Percentiles rank a stretch among this genome's conserved stretches.
Evolutionary conservation across 1,284 basidiomycete genomes (phyloP).

Genomic region (Phlebopus sp.): DNA sequence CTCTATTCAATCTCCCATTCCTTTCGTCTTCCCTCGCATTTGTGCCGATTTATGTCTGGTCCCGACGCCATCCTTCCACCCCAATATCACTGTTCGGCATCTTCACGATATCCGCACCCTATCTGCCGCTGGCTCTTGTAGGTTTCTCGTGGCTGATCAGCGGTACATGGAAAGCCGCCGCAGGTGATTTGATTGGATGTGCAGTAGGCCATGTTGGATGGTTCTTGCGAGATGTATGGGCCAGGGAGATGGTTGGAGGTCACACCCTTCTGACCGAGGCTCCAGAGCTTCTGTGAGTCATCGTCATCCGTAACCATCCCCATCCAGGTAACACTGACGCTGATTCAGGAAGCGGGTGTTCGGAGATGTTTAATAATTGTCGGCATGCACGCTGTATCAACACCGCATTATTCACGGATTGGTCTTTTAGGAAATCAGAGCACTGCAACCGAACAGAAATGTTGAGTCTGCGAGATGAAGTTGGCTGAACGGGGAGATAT

Average conservation of each 20-base stretch:
- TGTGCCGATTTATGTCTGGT: constrained; percentile 97
- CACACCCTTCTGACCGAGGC: constrained; percentile 75
- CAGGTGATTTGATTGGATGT: constrained; percentile 85
- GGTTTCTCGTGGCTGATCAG: constrained; percentile 89
- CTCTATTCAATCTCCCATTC: constrained; percentile 87
- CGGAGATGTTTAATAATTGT: constrained; percentile 46
- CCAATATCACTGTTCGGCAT: constrained; percentile 96
- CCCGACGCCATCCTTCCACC: constrained; percentile 87
- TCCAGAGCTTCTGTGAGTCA: constrained; percentile 74
- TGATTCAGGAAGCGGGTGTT: constrained; percentile 57
- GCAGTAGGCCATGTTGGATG: constrained; percentile 89
- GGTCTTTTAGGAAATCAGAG: not conserved
- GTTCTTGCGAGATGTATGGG: constrained; percentile 95
- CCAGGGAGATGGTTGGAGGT: constrained; percentile 84
- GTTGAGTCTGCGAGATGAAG: not conserved
- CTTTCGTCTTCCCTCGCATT: constrained; percentile 87
- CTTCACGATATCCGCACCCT: constrained; percentile 92
- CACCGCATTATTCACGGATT: constrained; percentile 1
- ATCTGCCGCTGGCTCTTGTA: constrained; percentile 89
- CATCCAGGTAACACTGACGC: constrained; percentile 1
- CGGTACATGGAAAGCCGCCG: constrained; percentile 82
- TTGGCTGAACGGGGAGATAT: not conserved
- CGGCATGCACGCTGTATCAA: constrained; percentile 11
- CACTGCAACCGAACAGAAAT: not conserved
- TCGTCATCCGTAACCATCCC: not conserved